Base-by-base conservation (phyloP, 2,329 filamentous ascomycete species). In the Cercospora canescens region DNA sequence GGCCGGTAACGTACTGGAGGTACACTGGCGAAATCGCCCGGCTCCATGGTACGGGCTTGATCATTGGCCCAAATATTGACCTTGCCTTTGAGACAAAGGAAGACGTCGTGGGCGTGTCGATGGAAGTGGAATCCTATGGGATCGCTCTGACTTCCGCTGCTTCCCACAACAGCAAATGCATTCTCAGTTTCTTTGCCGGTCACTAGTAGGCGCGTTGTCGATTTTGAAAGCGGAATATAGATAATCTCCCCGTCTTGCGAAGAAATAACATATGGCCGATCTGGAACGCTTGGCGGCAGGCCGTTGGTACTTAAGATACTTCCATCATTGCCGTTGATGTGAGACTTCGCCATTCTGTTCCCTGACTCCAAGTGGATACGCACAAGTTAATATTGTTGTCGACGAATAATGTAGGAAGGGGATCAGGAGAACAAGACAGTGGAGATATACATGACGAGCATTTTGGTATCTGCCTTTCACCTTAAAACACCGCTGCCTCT, bases 1-100 rank as follows among this genome's bases (percentile, higher is more conserved):
- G 1, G 2, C 4, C 11, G 39, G 18, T 11, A 24, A 73, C 77
- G 70, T 76, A 86, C 84, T 8, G 85, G 86, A 57, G 86, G 86
- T 3, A 87, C 81, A 68, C 84, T 86, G 4, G 85, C 85, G 75
- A 87, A 87, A 68, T 88, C 86, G 0, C 86, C 86, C 0, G 85
- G 81, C 0, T 79, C 80, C 78, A 88, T 78, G 59, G 84, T 81
- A 21, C 84, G 77, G 63, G 84, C 86, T 69, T 84, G 79, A 55
- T 87, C 84, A n/a, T 83, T 83, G n/a, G 83, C 85, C 83, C 84
- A 88, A 6, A 88, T 75, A 69, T 86, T 87, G 67, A 87, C 70
- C 62, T 74, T 82, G 0, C 86, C 86, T 72, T 87, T 86, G 3
- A 84, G 81, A 18, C 84, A 83, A 2, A 87, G 75, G 70, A 87